A percentile compares a stretch with the other conserved stretches of the same genome.
Conservation (phyloP, 2,329 filamentous ascomycete genomes). For the Alternaria triticimaculans region DNA sequence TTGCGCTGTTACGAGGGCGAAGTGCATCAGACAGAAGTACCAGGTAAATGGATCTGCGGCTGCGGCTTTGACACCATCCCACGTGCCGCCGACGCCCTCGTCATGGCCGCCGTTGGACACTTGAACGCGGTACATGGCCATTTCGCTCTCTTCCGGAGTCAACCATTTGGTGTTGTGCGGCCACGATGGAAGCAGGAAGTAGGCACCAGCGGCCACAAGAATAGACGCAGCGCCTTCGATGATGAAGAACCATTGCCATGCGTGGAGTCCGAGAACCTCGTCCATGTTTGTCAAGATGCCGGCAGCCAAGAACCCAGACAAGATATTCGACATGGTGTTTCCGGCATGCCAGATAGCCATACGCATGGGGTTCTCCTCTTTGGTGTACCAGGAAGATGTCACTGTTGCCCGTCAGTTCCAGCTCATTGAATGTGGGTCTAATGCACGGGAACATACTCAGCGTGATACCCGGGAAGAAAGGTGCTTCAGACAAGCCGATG, state of each 20-base stretch:
- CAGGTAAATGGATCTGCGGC: slow-evolving; percentile 51
- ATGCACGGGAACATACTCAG: slow-evolving; percentile 40
- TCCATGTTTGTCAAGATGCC: slow-evolving; percentile 56
- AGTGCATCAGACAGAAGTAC: slow-evolving; percentile 52
- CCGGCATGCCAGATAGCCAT: slow-evolving; percentile 58
- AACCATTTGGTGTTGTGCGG: slow-evolving; percentile 21
- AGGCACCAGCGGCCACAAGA: slow-evolving; percentile 42
- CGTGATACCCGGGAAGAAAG: slow-evolving; percentile 48
- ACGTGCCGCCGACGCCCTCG: slow-evolving; percentile 52
- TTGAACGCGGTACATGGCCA: slow-evolving; percentile 37
- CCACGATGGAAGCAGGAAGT: slow-evolving; percentile 38
- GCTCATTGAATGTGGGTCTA: accelerated
- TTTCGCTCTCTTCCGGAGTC: slow-evolving; percentile 26
- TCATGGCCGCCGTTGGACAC: slow-evolving; percentile 40
- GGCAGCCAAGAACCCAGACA: slow-evolving; percentile 55
- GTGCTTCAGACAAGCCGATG: slow-evolving; percentile 48
- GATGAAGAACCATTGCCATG: slow-evolving; percentile 57
- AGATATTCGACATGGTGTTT: slow-evolving; percentile 55
- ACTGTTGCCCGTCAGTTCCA: slow-evolving; percentile 5
- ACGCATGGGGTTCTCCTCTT: slow-evolving; percentile 52
- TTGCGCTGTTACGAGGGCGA: slow-evolving; percentile 42
- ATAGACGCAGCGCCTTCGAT: slow-evolving; percentile 64
- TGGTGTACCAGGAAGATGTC: slow-evolving; percentile 57
- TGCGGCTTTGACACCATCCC: slow-evolving; percentile 48
- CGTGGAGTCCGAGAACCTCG: slow-evolving; percentile 43